Conservation (phyloP, 257 asterid genomes). For the Solanum etuberosum region DNA sequence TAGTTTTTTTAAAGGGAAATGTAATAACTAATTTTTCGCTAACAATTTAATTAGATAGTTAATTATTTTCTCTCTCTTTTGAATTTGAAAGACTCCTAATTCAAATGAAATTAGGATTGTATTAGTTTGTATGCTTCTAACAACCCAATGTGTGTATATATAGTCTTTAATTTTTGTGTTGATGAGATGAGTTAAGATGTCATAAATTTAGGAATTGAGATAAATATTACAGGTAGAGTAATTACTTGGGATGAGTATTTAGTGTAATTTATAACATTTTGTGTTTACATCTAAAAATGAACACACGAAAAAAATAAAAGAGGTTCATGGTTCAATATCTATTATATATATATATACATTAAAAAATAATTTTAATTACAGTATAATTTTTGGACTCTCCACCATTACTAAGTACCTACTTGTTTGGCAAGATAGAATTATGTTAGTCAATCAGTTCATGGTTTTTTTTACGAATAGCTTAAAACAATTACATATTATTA, state of each 20-base stretch:
- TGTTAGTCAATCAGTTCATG: not conserved
- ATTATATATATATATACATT: no score
- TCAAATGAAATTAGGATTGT: not conserved
- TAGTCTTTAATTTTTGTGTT: not conserved
- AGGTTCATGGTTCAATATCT: not conserved
- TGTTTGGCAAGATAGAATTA: not conserved
- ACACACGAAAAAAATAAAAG: no score
- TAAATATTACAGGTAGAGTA: not conserved
- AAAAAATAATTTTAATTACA: no score
- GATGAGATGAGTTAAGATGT: not conserved
- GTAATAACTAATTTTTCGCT: no score
- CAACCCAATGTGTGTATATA: not conserved
- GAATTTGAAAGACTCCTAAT: not conserved
- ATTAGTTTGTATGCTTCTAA: not conserved
- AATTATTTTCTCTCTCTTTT: no score
- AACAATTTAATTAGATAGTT: not conserved
- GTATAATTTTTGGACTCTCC: no score
- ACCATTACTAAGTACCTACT: not conserved
- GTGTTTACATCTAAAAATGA: not conserved
- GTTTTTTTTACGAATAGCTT: not conserved
- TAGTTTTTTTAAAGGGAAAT: no score
- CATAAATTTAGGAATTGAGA: not conserved
- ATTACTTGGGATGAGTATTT: not conserved
- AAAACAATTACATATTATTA: not conserved
- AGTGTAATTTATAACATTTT: not conserved